Evolutionary conservation across 78 protist genomes (phyloP), one percentile per base, ranked within the genome.

Genomic region (Speleostelium caveatum): DNA sequence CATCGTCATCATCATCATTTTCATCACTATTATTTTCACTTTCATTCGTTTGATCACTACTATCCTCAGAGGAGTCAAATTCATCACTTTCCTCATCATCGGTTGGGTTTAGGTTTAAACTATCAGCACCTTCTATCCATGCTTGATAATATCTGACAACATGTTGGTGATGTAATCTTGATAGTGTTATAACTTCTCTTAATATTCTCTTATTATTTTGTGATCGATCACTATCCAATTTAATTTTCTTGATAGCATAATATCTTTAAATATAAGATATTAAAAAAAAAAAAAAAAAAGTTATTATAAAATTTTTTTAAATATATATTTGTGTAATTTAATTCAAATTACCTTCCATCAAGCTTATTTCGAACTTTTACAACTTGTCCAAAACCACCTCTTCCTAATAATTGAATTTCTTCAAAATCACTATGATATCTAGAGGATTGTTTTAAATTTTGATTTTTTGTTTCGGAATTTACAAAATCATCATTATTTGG

Each of bases 61-160:
- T 6, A 17, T 38, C 53, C 14, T 32, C 42, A 22, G 2, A 3
- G 3, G 62, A 51, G 3, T 19, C 33, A 58, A 32, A 4, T 28
- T 73, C 66, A 2, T 22, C 65, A 45, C 8, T 1, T 0, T 65
- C 65, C 6, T 53, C 87, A 12, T 59, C 69, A 45, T 45, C 53
- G 10, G 6, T 45, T 14, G 10, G 10, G 10, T 59, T 24, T 42
- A 42, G 22, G 8, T 26, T 24, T 49, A 78, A 65, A 49, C 75
- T 59, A 35, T 79, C 80, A 32, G 65, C 66, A 30, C 86, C 83
- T 67, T 93, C 95, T 6, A 93, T 55, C 95, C 95, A 93, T 28
- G 95, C 95, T 56, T 93, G 95, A 66, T 85, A 93, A 35, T 93
- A 92, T 14, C 95, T 21, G 16, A 93, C 95, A 33, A 93, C 95